Evolutionary conservation across 1,284 basidiomycete species (phyloP), one percentile per base, ranked within the genome.

Genomic region (Microbotryomycetes sp.): DNA sequence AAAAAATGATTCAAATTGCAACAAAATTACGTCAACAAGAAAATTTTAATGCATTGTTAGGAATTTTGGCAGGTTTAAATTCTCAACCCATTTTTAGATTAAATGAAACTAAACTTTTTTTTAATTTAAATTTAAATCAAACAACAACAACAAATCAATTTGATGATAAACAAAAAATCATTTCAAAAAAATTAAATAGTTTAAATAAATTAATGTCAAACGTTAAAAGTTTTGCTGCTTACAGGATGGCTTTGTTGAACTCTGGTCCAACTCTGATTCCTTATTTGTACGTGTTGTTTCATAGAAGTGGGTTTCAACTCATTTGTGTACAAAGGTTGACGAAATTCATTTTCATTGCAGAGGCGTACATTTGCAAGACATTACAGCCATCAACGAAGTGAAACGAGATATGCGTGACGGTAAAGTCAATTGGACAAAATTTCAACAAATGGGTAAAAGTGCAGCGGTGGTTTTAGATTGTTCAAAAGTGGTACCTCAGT

Each of bases 31-130:
- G 74, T 5, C 57, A 65, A 46, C 67, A 69, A 25, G 73, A 75
- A 49, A 74, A 75, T 64, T 73, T 70, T 26, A 71, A 75, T 63
- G 67, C 72, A 19, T 59, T 75, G 16, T 69, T 73, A 70, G 73
- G 73, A 26, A 63, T 74, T 22, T 66, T 74, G 25, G 70, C 70
- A 7, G 73, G 73, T 1, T 63, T 74, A 46, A 73, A 74, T 56
- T 63, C 65, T 14, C 71, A 74, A 31, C 72, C 73, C 2, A 63
- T 74, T 55, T 71, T 70, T 54, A 67, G 73, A 22, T 56, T 74
- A 6, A 56, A 63, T 32, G 71, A 70, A 16, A 68, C 70, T 6
- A 62, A 65, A 36, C 65, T 71, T 4, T 48, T 63, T 30, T 63
- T 73, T 14, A 66, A 71, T 28, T 51, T 49, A 36, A 66, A 63